Evolutionary conservation across 2,329 filamentous ascomycete genomes (phyloP).

Genomic region (Alternaria alternata): DNA sequence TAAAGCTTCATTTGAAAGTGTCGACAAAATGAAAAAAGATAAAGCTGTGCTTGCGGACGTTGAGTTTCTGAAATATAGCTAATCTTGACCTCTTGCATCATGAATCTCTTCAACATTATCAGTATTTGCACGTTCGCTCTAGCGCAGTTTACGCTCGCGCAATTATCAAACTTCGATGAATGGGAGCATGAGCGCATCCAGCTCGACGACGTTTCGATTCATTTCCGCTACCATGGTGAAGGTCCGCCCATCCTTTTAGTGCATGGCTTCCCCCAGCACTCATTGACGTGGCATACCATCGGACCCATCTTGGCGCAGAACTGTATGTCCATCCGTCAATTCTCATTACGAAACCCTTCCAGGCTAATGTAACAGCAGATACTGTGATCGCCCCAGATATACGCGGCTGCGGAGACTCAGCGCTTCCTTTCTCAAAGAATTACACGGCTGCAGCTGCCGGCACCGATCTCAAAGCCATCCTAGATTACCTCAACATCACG

Average conservation of each 20-base stretch:
- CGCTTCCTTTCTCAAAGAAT: slow-evolving; percentile 50
- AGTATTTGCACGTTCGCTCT: background rate
- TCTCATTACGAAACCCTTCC: fast-evolving
- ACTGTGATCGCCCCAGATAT: slow-evolving; percentile 12
- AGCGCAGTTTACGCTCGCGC: background rate
- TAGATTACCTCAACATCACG: slow-evolving; percentile 39
- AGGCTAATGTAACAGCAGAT: background rate
- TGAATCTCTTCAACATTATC: background rate
- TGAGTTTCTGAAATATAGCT: background rate
- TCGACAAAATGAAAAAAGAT: background rate
- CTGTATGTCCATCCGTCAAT: background rate
- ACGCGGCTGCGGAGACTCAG: slow-evolving; percentile 35
- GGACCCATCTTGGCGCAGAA: background rate
- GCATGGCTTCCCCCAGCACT: background rate
- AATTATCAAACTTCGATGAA: background rate
- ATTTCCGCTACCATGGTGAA: background rate
- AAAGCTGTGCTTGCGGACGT: background rate
- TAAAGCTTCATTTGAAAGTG: background rate
- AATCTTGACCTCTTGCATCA: background rate
- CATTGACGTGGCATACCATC: background rate
- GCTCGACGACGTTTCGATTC: background rate
- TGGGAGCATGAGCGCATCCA: slow-evolving; percentile 1
- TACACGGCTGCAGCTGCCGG: slow-evolving; percentile 53
- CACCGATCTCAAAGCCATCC: slow-evolving; percentile 30
- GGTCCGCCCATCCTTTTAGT: background rate